These are phyloP conservation scores for Luffa acutangula DNA, from an alignment of 306 rosid genomes.

Conservation along the genomic window DNA sequence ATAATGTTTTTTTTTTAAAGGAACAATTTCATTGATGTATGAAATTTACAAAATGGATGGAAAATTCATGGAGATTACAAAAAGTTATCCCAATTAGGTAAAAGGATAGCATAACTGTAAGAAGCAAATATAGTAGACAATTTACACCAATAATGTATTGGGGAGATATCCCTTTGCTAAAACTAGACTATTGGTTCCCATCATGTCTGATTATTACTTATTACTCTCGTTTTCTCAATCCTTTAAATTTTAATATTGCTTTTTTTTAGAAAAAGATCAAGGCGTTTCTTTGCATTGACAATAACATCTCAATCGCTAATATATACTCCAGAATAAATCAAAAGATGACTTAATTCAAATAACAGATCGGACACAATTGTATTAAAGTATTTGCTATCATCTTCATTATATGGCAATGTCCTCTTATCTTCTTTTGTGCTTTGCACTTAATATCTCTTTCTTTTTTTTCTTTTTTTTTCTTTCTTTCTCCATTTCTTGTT, in stretches of 20 bases:
- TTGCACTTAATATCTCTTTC: not conserved
- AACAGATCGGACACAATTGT: not conserved
- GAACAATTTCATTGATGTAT: too few relatives aligned
- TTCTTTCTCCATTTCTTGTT: slow-evolving; percentile 3
- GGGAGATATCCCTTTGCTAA: not conserved
- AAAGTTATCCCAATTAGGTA: too few relatives aligned
- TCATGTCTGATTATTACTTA: not conserved
- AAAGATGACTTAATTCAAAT: not conserved
- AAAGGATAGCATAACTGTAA: too few relatives aligned
- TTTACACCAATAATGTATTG: not conserved
- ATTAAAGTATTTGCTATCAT: not conserved
- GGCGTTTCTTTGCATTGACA: not conserved
- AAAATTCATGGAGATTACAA: too few relatives aligned
- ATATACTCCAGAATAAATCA: not conserved
- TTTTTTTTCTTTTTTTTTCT: not conserved
- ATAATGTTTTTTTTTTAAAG: not conserved
- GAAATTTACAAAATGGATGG: too few relatives aligned
- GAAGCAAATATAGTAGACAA: too few relatives aligned
- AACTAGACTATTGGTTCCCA: not conserved
- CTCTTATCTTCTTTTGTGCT: not conserved
- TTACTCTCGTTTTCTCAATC: not conserved
- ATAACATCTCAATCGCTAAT: not conserved
- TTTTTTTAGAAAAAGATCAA: not conserved
- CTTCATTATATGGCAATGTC: not conserved
- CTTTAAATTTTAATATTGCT: not conserved